Evolutionary conservation across 129 eudicot genomes (phyloP).

Genomic region (Lonicera japonica): DNA sequence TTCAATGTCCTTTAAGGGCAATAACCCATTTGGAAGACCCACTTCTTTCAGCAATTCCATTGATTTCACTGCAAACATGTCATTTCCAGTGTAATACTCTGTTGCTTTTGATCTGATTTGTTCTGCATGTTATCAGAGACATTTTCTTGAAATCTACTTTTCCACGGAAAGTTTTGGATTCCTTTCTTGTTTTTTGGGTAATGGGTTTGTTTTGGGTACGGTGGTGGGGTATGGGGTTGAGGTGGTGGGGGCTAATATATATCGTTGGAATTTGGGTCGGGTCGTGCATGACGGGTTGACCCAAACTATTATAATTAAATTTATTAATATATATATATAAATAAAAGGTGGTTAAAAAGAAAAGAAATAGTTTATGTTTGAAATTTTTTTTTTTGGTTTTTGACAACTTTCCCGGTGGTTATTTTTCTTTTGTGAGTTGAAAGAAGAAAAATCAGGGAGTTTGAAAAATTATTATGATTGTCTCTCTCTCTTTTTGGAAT

Average conservation of each 20-base stretch:
- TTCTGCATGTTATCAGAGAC: slow-evolving; percentile 66
- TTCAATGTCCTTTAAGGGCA: slow-evolving; percentile 57
- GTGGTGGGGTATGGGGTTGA: background rate
- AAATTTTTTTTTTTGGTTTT: too few relatives aligned
- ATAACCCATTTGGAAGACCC: slow-evolving; percentile 66
- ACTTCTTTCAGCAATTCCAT: slow-evolving; percentile 53
- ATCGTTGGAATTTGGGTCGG: too few relatives aligned
- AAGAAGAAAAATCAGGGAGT: too few relatives aligned
- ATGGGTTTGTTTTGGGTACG: background rate
- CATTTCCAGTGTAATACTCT: slow-evolving; percentile 63
- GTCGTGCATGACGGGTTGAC: too few relatives aligned
- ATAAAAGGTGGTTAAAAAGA: too few relatives aligned
- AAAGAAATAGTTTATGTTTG: too few relatives aligned
- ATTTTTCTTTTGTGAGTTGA: too few relatives aligned
- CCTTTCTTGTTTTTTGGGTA: background rate
- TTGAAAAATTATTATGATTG: too few relatives aligned
- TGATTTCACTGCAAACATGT: slow-evolving; percentile 43
- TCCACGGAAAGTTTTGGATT: background rate
- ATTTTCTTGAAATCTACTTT: slow-evolving; percentile 18
- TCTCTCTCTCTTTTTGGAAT: too few relatives aligned
- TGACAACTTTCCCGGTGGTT: too few relatives aligned
- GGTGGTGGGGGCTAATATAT: background rate
- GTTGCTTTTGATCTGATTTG: slow-evolving; percentile 61
- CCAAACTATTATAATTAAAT: too few relatives aligned
- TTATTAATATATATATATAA: too few relatives aligned